Evolutionary conservation across 163 green algal genomes (phyloP), one percentile per base, ranked within the genome.

Genomic region (Picocystis sp.): DNA sequence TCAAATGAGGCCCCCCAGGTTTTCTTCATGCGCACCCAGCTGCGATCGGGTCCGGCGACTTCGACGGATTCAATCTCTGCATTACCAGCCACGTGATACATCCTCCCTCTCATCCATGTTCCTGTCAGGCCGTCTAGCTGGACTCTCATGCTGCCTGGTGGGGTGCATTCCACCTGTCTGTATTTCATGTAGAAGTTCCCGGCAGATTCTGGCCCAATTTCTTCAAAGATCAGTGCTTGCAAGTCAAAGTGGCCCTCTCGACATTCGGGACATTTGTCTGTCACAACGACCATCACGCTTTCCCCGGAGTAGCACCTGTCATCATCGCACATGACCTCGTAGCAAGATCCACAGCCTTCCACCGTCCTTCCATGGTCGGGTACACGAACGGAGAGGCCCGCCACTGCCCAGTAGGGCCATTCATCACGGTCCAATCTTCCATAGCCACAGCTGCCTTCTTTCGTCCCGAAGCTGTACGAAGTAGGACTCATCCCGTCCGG

Each of bases 211-310:
- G 21, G 22, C 6, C 6, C 44, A 25, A 50, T 50, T 6, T 50
- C 22, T 25, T 50, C 44, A 50, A 50, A 50, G 9, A 50, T 25
- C 9, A 6, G 5, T 23, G 44, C 44, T 25, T 50, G 44, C 44
- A 50, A 9, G 44, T 50, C 44, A 9, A 50, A 33, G 22, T 50
- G 44, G 5, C 22, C 44, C 5, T 23, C 44, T 50, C 44, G 22
- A 25, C 44, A 50, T 25, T 50, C 44, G 6, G 44, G 44, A 9
- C 44, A 50, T 9, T 50, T 50, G 44, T 50, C 44, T 25, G 44
- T 50, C 6, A 50, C 9, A 9, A 33, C 22, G 9, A 50, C 22
- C 44, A 25, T 50, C 22, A 50, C 44, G 9, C 6, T 50, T 9
- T 25, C 22, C 44, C 22, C 22, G 44, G 22, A 50, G 9, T 25